Evolutionary conservation across 306 rosid genomes (phyloP), one percentile per base, ranked within the genome.

Genomic region (Parietaria judaica): DNA sequence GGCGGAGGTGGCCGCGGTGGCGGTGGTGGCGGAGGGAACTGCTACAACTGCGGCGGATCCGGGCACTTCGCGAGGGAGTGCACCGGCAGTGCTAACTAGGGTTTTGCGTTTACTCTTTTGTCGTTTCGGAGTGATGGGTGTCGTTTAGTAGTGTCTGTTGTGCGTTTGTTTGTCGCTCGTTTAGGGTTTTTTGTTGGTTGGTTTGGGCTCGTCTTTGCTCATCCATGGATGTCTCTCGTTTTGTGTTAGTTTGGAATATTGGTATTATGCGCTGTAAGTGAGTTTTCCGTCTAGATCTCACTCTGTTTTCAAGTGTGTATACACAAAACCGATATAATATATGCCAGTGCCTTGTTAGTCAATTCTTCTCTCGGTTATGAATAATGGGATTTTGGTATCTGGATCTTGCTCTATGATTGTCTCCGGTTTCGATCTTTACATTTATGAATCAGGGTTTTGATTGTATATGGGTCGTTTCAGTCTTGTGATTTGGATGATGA

Each of bases 21-120:
- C 0, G 90, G 86, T 1, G 88, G 95, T 0, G 88, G 81, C 0
- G 74, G 77, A 0, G 81, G 81, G 0, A 60, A 64, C 54, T 81
- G 86, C 73, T 78, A 66, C 51, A 77, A 71, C 71, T 81, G 83
- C 54, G 86, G 86, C 1, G 86, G 51, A 6, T 46, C 79, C 47
- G 86, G 86, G n/a, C 86, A 81, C 72, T 82, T 82, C 31, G 87
- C 87, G 2, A 67, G 87, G 60, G 87, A 82, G 46, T 82, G 87
- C 67, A 72, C 84, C 0, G 68, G 51, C 62, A 36, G 70, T n/a
- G 58, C 58, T 36, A 79, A 76, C 66, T 74, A 76, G 74, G 43
- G 13, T 46, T 46, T 46, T 7, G 50, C 50, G 8, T 46, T 12
- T 36, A 10, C 16, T 23, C 31, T 49, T 49, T 5, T 49, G 9